Evolutionary conservation across 805 yeast species (phyloP), one percentile per base, ranked within the genome.

Genomic region (Wickerhamomyces silvicola): DNA sequence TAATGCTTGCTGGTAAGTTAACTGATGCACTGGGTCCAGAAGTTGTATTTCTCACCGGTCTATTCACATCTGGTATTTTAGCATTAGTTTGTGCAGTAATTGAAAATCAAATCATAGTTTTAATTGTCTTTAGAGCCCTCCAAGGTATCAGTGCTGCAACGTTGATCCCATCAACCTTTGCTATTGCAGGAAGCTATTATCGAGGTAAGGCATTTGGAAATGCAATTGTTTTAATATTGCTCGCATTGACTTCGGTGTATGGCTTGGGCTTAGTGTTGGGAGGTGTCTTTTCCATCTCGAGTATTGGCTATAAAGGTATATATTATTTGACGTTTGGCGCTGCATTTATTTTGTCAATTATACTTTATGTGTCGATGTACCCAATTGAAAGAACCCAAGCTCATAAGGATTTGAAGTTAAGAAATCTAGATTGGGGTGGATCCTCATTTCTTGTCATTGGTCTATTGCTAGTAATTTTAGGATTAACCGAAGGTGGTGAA

Each of bases 131-230:
- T 31, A 51, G 72, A 40, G 69, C 71, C 2, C 31, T 68, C 1
- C 73, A 67, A 41, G 73, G 73, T 10, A 42, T 66, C 6, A 55
- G 62, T 12, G 73, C 63, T 2, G 59, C 72, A 2, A 54, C 61
- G 5, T 35, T 62, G 8, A 47, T 68, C 12, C 73, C 72, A 2
- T 46, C 58, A 7, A 48, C 59, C 4, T 58, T 53, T 30, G 59
- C 63, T 0, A 30, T 62, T 10, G 51, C 60, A 6, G 60, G 58
- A 0, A 38, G 49, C 27, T 45, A 52, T 17, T 60, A 53, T 31
- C 31, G 39, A 5, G 63, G 57, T 2, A 43, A 48, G 18, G 34
- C 42, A 10, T 38, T 58, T 14, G 57, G 48, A 6, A 36, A 34
- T 7, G 59, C 62, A 3, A 31, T 60, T 18, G 42, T 50, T 6